A percentile compares a stretch with the other conserved stretches of the same genome.
phyloP scores from a whole-genome alignment of 805 yeast genomes.

The Candida cerambycidarum region DNA sequence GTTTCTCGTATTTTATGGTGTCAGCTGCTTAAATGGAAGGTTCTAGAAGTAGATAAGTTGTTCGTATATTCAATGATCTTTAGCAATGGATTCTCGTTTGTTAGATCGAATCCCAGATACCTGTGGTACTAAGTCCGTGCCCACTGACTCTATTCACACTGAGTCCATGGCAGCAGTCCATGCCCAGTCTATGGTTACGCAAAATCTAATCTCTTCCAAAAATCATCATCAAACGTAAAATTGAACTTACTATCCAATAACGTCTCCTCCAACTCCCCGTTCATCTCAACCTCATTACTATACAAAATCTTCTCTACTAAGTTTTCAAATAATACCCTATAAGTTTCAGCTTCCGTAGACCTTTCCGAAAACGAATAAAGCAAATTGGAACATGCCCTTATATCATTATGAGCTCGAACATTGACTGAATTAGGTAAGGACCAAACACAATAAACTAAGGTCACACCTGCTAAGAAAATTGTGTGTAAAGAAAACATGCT shows the following conservation, averaged over 20 bases:
- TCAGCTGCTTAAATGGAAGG: no score
- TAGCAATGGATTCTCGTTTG: no score
- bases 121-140: no score
- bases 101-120: no score
- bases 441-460: conserved; percentile 23
- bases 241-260: conserved; percentile 9
- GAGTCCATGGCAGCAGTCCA: no score
- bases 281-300: conserved; percentile 7
- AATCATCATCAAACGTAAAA: conserved; percentile 15
- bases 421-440: conserved; percentile 11
- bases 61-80: no score
- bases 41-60: no score
- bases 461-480: conserved; percentile 22
- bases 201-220: conserved; percentile 13
- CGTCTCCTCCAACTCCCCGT: background rate
- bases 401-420: conserved; percentile 19
- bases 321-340: conserved; percentile 23
- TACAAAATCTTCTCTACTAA: conserved; percentile 18
- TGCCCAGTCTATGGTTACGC: background rate
- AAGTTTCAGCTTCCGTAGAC: conserved; percentile 23
- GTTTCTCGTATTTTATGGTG: no score
- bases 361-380: conserved; percentile 26
- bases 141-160: no score
- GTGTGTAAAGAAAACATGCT: conserved; percentile 14
- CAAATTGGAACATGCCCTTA: conserved; percentile 24